Evolutionary conservation across 2,329 filamentous ascomycete species (phyloP).

Genomic region (Madurella mycetomatis): DNA sequence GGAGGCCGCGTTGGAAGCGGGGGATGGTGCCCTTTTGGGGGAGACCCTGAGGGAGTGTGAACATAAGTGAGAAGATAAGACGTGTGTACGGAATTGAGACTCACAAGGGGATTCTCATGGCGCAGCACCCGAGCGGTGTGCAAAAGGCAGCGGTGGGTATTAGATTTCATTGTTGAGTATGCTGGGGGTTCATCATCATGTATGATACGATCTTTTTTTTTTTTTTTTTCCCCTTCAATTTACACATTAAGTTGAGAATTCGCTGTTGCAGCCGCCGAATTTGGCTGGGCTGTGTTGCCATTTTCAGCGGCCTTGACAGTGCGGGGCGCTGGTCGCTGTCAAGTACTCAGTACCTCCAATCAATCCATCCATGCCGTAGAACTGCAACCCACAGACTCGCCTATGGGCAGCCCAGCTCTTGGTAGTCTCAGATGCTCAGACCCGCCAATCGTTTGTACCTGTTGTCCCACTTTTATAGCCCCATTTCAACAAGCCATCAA

Average conservation of each 20-base stretch:
- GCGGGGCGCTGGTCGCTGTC: too few species aligned
- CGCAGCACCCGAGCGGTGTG: constrained; percentile 40
- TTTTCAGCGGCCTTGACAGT: too few species aligned
- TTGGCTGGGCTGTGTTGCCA: too few species aligned
- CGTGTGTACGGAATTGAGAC: constrained; percentile 17
- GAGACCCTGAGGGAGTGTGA: constrained; percentile 59
- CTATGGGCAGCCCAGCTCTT: too few species aligned
- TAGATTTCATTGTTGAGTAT: constrained; percentile 27
- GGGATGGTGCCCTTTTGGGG: constrained; percentile 72
- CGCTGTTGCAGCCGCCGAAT: too few species aligned
- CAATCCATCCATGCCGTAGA: too few species aligned
- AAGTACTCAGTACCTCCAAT: too few species aligned
- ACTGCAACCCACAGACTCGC: too few species aligned
- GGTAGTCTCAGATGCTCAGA: too few species aligned
- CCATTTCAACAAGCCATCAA: too few species aligned
- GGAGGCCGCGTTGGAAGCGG: constrained; percentile 74
- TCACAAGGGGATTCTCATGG: constrained; percentile 87
- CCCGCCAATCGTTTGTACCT: too few species aligned
- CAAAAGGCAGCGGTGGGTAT: constrained; percentile 24
- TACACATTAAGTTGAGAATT: neutral
- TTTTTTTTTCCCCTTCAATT: neutral
- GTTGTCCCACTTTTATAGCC: too few species aligned
- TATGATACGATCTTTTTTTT: neutral
- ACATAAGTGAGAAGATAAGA: constrained; percentile 1
- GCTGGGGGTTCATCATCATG: neutral